Base-by-base conservation (phyloP, 441 rosid species). In the Viola pubescens region DNA sequence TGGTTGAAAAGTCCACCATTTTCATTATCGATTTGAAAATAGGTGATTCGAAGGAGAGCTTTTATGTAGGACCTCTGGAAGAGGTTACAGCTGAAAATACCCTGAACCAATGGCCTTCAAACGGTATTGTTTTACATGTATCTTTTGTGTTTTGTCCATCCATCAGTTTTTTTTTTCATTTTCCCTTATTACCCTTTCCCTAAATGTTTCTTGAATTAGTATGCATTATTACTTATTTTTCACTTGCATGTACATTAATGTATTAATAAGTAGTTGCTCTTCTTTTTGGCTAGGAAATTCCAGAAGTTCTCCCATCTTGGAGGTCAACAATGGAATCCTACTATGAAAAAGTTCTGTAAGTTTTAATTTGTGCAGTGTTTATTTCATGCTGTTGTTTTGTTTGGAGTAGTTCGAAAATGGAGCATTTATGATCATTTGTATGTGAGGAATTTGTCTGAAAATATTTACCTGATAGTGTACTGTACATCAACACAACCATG, bases 11-110 rank as follows among this genome's bases (percentile, higher is more conserved):
- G 0, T 16, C 19, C 19, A 16, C 19, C 5, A n/a, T 37, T n/a
- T 11, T 16, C 4, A 9, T 47, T 52, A 9, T 38, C 12, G 4
- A 47, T 13, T 48, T 59, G 48, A 54, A 48, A 45, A 54, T 69
- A 85, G 96, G 96, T 72, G 95, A 88, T 72, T 75, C 82, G 5
- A 86, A 91, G 70, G 94, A 91, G 79, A 75, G 79, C 63, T 91
- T 86, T 61, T 75, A 83, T 57, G 34, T 87, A 66, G 96, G 89
- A 34, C 83, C 87, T 53, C 54, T 73, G 3, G 73, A 71, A 62
- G 74, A 9, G 11, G n/a, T 43, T 43, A 43, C 46, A 43, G 46
- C 49, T 46, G 49, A 66, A 46, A 69, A 60, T 67, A 67, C 59
- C 51, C 79, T 77, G 52, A 86, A 82, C 62, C 95, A 89, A 19